Evolutionary conservation across 345 rosid genomes (phyloP).

Genomic region (Cochlearia excelsa): DNA sequence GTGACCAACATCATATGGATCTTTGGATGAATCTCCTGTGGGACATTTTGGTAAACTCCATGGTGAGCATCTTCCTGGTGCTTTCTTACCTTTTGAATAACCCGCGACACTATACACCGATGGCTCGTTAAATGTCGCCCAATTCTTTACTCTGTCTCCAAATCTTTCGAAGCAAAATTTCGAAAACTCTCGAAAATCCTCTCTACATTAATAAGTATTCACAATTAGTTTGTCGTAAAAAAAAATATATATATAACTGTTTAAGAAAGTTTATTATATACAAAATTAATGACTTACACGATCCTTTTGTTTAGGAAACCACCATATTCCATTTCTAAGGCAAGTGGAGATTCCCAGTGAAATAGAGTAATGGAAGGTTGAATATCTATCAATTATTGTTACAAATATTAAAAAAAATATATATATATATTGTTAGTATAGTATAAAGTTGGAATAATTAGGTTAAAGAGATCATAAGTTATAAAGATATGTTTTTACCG

Average conservation of each 20-base stretch:
- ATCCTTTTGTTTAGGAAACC: constrained; percentile 26
- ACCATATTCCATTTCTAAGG: constrained; percentile 20
- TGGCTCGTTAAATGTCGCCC: constrained; percentile 40
- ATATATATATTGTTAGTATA: background rate
- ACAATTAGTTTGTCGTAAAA: too few relatives aligned
- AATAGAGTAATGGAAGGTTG: constrained; percentile 31
- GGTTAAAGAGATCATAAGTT: background rate
- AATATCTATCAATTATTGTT: constrained; percentile 17
- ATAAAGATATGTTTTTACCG: constrained; percentile 14
- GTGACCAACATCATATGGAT: constrained; percentile 25
- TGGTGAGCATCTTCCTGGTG: constrained; percentile 32
- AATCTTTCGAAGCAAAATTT: constrained; percentile 24
- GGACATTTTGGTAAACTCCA: constrained; percentile 1
- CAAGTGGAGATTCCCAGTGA: constrained; percentile 38
- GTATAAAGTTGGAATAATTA: too few relatives aligned
- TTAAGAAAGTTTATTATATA: background rate
- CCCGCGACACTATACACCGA: constrained; percentile 33
- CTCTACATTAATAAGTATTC: constrained; percentile 14
- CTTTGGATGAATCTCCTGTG: constrained; percentile 26
- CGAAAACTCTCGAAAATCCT: constrained; percentile 31
- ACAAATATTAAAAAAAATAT: background rate
- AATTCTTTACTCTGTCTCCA: constrained; percentile 35
- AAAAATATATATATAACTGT: too few relatives aligned
- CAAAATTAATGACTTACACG: constrained; percentile 23
- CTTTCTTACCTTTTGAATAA: constrained; percentile 31